Conservation (phyloP, 805 yeast genomes). For the Nakazawaea anatomiae region DNA sequence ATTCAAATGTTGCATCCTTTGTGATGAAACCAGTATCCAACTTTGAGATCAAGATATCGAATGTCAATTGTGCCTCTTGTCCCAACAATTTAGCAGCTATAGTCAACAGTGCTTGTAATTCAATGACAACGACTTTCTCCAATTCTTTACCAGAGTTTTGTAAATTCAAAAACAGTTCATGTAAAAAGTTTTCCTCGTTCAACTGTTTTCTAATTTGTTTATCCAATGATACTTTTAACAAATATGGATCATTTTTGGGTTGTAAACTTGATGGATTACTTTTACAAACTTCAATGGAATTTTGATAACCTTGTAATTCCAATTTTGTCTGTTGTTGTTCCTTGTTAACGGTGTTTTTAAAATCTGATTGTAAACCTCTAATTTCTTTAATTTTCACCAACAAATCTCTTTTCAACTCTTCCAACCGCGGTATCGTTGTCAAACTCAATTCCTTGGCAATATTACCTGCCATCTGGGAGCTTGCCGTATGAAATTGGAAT, state of each 20-base stretch:
- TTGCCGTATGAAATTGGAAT: slow-evolving; percentile 44
- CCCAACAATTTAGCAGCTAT: slow-evolving; percentile 66
- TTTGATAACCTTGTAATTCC: slow-evolving; percentile 46
- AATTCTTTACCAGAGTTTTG: slow-evolving; percentile 85
- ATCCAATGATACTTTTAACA: slow-evolving; percentile 67
- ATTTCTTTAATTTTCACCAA: slow-evolving; percentile 84
- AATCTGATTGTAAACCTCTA: slow-evolving; percentile 75
- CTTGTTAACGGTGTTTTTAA: slow-evolving; percentile 65
- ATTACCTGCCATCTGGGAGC: slow-evolving; percentile 52
- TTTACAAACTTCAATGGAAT: slow-evolving; percentile 61
- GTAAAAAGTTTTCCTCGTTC: slow-evolving; percentile 77
- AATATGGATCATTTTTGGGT: slow-evolving; percentile 73
- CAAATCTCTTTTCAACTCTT: slow-evolving; percentile 68
- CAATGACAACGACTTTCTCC: slow-evolving; percentile 81
- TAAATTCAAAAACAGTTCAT: slow-evolving; percentile 82
- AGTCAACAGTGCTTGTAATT: slow-evolving; percentile 76
- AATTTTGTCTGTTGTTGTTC: slow-evolving; percentile 64
- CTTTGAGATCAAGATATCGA: slow-evolving; percentile 59
- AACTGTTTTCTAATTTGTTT: slow-evolving; percentile 73
- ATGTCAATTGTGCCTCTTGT: slow-evolving; percentile 66
- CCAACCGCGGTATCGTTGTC: slow-evolving; percentile 60
- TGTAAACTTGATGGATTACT: slow-evolving; percentile 35
- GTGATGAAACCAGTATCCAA: slow-evolving; percentile 65
- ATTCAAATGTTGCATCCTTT: slow-evolving; percentile 77
- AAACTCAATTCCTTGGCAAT: slow-evolving; percentile 55